Conservation (phyloP, 2,329 filamentous ascomycete species). For the Aspergillus pseudonomiae region DNA sequence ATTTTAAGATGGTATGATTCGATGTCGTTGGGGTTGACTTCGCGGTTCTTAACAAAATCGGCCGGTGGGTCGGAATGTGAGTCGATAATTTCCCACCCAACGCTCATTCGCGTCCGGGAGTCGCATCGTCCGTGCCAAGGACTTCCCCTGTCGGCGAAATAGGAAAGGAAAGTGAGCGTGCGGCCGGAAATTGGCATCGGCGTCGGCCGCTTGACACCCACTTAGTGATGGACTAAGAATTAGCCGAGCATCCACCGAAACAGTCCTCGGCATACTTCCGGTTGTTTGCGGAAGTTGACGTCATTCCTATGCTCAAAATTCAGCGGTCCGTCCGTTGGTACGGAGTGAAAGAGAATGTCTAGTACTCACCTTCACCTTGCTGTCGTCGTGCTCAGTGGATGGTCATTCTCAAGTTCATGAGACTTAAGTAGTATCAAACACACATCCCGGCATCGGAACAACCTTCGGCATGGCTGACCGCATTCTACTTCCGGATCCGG, state of each 20-base stretch:
- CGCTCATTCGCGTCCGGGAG: too few species aligned
- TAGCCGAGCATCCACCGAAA: neutral
- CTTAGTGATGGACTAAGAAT: neutral
- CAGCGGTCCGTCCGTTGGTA: too few species aligned
- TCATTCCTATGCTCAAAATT: neutral
- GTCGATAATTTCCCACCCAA: neutral
- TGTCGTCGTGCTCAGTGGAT: too few species aligned
- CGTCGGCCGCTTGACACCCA: neutral
- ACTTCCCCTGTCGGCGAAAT: neutral
- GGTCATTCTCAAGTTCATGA: too few species aligned
- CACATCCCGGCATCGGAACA: too few species aligned
- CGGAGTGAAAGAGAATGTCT: too few species aligned
- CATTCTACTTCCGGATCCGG: too few species aligned
- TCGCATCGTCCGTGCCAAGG: neutral
- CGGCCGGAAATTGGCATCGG: neutral
- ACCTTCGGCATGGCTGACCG: too few species aligned
- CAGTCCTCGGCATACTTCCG: neutral
- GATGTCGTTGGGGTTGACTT: neutral
- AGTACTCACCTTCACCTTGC: too few species aligned
- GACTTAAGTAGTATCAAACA: too few species aligned
- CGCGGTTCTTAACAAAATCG: neutral
- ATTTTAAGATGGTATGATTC: neutral
- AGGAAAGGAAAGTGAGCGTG: neutral
- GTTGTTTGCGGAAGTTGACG: neutral
- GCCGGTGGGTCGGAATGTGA: neutral